Percentiles rank a stretch among this genome's conserved stretches.
phyloP scores from a whole-genome alignment of 805 yeast species.

The Lachancea nothofagi region DNA sequence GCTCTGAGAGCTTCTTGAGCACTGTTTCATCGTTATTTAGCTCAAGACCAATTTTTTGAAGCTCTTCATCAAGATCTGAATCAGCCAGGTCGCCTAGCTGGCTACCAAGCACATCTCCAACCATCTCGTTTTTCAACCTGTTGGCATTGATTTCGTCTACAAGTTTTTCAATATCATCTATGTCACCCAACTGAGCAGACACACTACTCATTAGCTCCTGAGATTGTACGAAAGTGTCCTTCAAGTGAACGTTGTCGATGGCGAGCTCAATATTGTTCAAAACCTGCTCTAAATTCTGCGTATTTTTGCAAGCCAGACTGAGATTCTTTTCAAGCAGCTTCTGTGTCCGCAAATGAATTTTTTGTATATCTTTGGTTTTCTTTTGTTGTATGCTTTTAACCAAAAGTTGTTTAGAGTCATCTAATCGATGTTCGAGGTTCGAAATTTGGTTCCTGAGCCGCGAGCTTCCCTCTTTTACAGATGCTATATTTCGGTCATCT shows the following conservation, averaged over 20 bases:
- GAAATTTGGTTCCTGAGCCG: slow-evolving; percentile 18
- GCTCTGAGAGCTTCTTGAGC: neutral
- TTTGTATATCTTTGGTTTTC: slow-evolving; percentile 28
- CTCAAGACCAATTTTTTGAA: slow-evolving; percentile 33
- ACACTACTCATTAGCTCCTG: slow-evolving; percentile 34
- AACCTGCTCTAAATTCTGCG: slow-evolving; percentile 36
- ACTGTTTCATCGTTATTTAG: slow-evolving; percentile 10
- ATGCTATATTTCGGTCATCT: slow-evolving; percentile 32
- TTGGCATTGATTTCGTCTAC: slow-evolving; percentile 39
- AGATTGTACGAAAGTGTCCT: slow-evolving; percentile 36
- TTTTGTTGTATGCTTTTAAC: slow-evolving; percentile 20
- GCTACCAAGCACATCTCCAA: slow-evolving; percentile 29
- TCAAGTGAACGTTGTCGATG: slow-evolving; percentile 36
- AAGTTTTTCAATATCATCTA: slow-evolving; percentile 38
- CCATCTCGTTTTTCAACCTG: slow-evolving; percentile 34
- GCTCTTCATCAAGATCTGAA: slow-evolving; percentile 37
- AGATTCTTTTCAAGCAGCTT: slow-evolving; percentile 35
- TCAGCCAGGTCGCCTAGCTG: slow-evolving; percentile 25
- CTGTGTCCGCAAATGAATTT: slow-evolving; percentile 33
- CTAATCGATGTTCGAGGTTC: slow-evolving; percentile 19
- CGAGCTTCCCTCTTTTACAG: slow-evolving; percentile 28
- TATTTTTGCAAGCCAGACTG: slow-evolving; percentile 28
- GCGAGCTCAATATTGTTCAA: slow-evolving; percentile 41
- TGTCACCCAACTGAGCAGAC: slow-evolving; percentile 39
- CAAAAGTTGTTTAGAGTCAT: slow-evolving; percentile 17